Percentiles rank a stretch among this genome's conserved stretches.
phyloP scores from a whole-genome alignment of 768 basidiomycete genomes.

The Udeniomyces megalosporus region DNA sequence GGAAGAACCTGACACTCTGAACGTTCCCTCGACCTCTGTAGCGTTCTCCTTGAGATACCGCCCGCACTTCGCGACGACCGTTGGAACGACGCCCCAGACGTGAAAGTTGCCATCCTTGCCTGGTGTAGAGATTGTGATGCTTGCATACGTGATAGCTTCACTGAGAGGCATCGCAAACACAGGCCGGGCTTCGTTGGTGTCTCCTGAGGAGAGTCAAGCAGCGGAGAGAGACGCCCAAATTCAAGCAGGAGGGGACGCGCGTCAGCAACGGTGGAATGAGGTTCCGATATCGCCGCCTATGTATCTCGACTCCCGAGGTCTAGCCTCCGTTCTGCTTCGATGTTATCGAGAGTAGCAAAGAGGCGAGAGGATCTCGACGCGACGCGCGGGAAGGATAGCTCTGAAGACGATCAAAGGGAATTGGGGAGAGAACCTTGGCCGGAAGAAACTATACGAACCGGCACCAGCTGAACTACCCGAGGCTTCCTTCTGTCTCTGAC shows the following conservation, averaged over 20 bases:
- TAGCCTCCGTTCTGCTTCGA: background rate
- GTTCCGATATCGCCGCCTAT: background rate
- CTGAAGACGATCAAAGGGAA: too few species aligned
- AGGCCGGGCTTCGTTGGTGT: background rate
- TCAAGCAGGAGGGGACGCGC: background rate
- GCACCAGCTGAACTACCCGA: background rate
- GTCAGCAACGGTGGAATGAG: background rate
- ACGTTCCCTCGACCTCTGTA: slow-evolving; percentile 82
- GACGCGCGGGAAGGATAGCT: too few species aligned
- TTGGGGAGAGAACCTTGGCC: too few species aligned
- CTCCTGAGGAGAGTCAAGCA: background rate
- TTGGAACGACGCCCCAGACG: slow-evolving; percentile 72
- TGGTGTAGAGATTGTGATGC: slow-evolving; percentile 16
- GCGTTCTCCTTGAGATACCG: slow-evolving; percentile 90
- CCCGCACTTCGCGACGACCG: slow-evolving; percentile 94
- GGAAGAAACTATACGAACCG: background rate
- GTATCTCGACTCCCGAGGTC: background rate
- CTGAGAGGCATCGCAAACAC: slow-evolving; percentile 12
- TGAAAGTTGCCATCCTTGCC: slow-evolving; percentile 51
- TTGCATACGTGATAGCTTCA: slow-evolving; percentile 16
- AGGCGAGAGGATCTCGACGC: too few species aligned
- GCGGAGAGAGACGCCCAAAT: background rate
- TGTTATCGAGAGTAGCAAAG: too few species aligned
- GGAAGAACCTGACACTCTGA: slow-evolving; percentile 86
- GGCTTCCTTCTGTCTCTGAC: background rate